Evolutionary conservation across 2,329 filamentous ascomycete species (phyloP).

Genomic region (Didymella keratinophila): DNA sequence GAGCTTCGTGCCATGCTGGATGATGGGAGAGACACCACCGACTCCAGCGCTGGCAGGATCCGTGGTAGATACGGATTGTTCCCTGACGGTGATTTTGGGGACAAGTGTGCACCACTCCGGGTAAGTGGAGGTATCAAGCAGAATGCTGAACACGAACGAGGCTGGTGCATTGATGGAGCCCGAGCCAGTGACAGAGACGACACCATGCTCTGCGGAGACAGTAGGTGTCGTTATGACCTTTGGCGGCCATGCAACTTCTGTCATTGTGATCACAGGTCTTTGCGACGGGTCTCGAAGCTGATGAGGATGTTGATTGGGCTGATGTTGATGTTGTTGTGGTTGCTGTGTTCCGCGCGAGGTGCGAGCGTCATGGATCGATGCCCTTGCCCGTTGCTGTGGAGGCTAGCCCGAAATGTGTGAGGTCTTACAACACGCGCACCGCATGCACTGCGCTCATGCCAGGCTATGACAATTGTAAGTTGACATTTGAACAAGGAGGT

Average conservation of each 20-base stretch:
- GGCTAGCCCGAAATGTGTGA: neutral
- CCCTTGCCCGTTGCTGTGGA: neutral
- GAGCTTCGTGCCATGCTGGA: constrained; percentile 27
- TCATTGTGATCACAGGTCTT: constrained; percentile 3
- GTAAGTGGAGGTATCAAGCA: constrained; percentile 29
- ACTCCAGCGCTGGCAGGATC: neutral
- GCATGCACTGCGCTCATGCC: neutral
- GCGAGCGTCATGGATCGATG: neutral
- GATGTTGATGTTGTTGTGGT: neutral
- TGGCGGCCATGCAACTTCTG: constrained; percentile 16
- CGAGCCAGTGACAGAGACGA: constrained; percentile 11
- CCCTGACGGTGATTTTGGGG: constrained; percentile 22
- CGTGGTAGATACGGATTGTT: constrained; percentile 11
- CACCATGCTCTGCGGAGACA: constrained; percentile 8
- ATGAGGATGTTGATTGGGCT: neutral
- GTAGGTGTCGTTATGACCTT: constrained; percentile 15
- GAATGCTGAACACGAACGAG: constrained; percentile 26
- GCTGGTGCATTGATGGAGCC: constrained; percentile 25
- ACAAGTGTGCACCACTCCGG: constrained; percentile 33
- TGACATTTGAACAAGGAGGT: neutral
- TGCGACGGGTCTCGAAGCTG: neutral
- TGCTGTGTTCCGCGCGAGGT: neutral
- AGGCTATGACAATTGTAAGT: neutral
- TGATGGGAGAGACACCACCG: constrained; percentile 5
- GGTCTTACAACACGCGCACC: neutral